Evolutionary conservation across 805 yeast genomes (phyloP).

Genomic region (Starmera caribaea): DNA sequence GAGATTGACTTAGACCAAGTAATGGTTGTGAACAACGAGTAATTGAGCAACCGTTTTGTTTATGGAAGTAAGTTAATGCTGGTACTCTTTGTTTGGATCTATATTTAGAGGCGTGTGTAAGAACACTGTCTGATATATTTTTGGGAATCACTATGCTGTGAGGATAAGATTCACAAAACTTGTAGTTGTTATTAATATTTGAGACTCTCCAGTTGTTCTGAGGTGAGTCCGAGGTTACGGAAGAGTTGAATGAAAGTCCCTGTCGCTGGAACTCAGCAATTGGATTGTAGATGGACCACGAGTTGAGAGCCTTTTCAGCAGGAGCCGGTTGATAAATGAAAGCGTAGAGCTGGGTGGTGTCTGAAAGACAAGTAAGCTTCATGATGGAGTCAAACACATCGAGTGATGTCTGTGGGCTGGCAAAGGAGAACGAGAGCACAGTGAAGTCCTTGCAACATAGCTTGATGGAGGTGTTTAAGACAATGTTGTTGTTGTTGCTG

Average conservation of each 20-base stretch:
- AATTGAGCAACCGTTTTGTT: conserved; percentile 63
- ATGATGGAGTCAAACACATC: conserved; percentile 70
- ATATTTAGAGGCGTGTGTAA: conserved; percentile 76
- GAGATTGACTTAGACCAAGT: conserved; percentile 77
- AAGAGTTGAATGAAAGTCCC: conserved; percentile 36
- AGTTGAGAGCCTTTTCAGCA: conserved; percentile 50
- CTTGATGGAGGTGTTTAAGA: conserved; percentile 29
- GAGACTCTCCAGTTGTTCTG: conserved; percentile 60
- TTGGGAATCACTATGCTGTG: conserved; percentile 56
- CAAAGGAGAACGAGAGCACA: conserved; percentile 68
- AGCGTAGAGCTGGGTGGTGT: conserved; percentile 61
- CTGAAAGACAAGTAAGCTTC: conserved; percentile 48
- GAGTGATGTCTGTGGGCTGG: conserved; percentile 43
- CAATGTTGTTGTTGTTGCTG: too few relatives aligned
- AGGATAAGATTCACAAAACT: conserved; percentile 73
- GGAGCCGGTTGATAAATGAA: conserved; percentile 70
- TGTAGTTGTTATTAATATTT: conserved; percentile 50
- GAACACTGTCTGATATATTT: conserved; percentile 70
- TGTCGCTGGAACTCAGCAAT: conserved; percentile 62
- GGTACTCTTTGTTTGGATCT: conserved; percentile 85
- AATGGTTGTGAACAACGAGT: conserved; percentile 90
- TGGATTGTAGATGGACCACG: conserved; percentile 69
- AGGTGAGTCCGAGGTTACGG: conserved; percentile 1
- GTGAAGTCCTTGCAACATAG: conserved; percentile 81
- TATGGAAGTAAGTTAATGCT: conserved; percentile 65